These are phyloP conservation scores for Hanseniaspora gamundiae DNA, from an alignment of 1,139 yeast species.

Conservation along the genomic window DNA sequence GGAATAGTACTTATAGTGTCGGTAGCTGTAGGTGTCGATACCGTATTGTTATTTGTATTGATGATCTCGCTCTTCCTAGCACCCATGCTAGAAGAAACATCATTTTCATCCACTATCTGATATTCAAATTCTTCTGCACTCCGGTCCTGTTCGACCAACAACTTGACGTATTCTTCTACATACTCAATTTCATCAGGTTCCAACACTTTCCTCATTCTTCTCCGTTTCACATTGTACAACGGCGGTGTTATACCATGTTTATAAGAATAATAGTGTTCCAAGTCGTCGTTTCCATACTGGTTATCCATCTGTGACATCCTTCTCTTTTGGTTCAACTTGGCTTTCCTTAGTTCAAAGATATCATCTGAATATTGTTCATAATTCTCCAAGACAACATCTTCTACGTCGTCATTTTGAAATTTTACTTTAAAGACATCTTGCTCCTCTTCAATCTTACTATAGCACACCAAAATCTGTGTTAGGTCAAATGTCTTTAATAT, in stretches of 20 bases:
- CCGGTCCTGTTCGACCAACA: constrained; percentile 60
- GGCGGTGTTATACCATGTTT: constrained; percentile 84
- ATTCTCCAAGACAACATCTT: constrained; percentile 25
- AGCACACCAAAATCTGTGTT: constrained; percentile 72
- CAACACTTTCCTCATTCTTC: constrained; percentile 42
- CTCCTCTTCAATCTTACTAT: constrained; percentile 47
- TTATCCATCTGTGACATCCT: constrained; percentile 11
- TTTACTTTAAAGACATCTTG: constrained; percentile 32
- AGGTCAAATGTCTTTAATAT: constrained; percentile 79
- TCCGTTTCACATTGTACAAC: constrained; percentile 39
- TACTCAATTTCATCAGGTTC: constrained; percentile 44
- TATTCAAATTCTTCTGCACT: constrained; percentile 75
- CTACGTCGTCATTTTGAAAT: constrained; percentile 16
- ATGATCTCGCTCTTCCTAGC: constrained; percentile 7
- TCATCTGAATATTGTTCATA: constrained; percentile 26
- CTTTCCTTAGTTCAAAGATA: constrained; percentile 15
- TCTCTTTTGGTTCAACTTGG: constrained; percentile 13
- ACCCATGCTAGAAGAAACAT: constrained; percentile 17
- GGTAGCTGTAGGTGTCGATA: constrained; percentile 12
- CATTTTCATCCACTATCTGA: constrained; percentile 52
- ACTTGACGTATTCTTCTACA: constrained; percentile 70
- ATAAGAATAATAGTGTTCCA: constrained; percentile 30
- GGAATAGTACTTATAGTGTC: not conserved
- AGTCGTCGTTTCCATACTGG: not conserved
- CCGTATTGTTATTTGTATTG: not conserved